A percentile compares a stretch with the other conserved stretches of the same genome.
Conservation (phyloP, 768 basidiomycete genomes). For the Suillus paluster region DNA sequence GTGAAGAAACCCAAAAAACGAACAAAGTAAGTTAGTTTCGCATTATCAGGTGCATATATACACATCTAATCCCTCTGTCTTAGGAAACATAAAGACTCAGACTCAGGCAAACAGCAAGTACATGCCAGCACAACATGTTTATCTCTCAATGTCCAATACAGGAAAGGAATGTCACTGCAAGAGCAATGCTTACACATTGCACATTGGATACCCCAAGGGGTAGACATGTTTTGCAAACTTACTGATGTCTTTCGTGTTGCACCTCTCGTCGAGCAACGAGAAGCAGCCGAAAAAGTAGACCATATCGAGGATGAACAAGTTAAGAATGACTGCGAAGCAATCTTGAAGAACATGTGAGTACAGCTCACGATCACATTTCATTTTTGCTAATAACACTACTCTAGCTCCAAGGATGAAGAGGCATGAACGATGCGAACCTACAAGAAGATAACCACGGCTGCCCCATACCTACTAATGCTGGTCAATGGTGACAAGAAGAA, state of each 20-base stretch:
- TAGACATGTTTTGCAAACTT: conserved; percentile 11
- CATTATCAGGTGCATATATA: neutral
- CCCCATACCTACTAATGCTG: neutral
- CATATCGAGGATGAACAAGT: neutral
- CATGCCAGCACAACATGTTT: too few relatives aligned
- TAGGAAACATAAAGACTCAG: neutral
- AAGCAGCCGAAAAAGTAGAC: neutral
- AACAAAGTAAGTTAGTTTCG: neutral
- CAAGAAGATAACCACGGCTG: neutral
- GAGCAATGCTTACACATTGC: conserved; percentile 9
- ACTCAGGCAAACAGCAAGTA: neutral
- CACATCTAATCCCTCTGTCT: neutral
- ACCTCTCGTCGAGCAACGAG: neutral
- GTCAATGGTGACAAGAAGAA: neutral
- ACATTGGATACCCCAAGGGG: conserved; percentile 4
- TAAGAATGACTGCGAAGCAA: too few relatives aligned
- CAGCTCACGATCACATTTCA: neutral
- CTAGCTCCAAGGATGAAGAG: neutral
- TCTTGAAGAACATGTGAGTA: neutral
- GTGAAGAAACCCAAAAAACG: neutral
- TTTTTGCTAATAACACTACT: neutral
- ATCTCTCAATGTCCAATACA: too few relatives aligned
- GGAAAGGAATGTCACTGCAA: neutral
- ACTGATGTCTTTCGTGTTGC: neutral
- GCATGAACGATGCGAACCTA: neutral